Base-by-base conservation (phyloP, 441 rosid species). In the Adansonia grandidieri region DNA sequence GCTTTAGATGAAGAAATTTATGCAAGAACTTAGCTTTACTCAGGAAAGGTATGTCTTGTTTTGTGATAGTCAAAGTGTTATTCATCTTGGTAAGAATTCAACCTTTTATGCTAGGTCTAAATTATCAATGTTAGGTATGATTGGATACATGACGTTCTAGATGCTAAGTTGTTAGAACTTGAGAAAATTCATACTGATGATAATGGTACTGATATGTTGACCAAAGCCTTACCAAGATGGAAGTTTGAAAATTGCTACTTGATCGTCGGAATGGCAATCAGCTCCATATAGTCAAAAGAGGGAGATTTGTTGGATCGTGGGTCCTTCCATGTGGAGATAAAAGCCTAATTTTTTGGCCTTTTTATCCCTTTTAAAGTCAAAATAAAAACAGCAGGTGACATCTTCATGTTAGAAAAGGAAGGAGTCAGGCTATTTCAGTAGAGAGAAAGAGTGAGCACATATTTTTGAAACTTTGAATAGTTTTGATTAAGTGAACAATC, bases 231-330 rank as follows among this genome's bases (percentile, higher is more conserved):
- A 53, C 58, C 19, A 53, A 53, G n/a, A 28, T 2, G 19, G 19
- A 54, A 54, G 20, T 54, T 54, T 5, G 2, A 54, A 54, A 9
- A 9, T 54, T 54, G 9, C 17, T 54, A 20, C 60, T 54, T 2
- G 19, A 54, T 15, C 0, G 8, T 54, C 0, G 2, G 20, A 15
- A 54, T 54, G 9, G 9, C 9, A 1, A 54, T n/a, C 60, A 54
- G 9, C 60, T 15, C 60, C 3, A 89, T 88, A 77, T 89, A 90
- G 22, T 88, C 19, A 1, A 9, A 15, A 15, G 9, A 28, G 60
- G 7, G 60, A 54, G 9, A 54, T 54, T 54, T 54, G 60, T 54
- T 54, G 19, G 20, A 20, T n/a, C 2, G 1, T 28, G 1, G 1
- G 32, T 2, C 2, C 32, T 28, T 2, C 2, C 2, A 2, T 28